Conservation (phyloP, 148 eudicot genomes). For the Spergularia bocconei region DNA sequence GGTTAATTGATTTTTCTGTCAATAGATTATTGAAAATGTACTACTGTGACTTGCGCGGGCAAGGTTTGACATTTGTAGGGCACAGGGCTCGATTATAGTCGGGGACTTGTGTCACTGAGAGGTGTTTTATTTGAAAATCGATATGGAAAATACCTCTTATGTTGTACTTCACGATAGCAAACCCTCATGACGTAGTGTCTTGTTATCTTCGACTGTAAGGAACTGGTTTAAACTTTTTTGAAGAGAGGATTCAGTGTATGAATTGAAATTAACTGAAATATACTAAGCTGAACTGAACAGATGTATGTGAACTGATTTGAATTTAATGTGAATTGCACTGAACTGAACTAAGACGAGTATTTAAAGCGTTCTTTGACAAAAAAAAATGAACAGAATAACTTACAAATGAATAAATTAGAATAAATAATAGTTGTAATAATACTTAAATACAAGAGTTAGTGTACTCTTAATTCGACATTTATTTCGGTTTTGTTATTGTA, state of each 20-base stretch:
- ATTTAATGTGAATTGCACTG: neutral
- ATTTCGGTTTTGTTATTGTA: conserved; percentile 17
- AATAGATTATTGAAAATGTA: neutral
- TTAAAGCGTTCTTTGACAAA: neutral
- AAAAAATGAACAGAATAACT: too few relatives aligned
- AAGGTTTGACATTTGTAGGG: neutral
- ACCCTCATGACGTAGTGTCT: neutral
- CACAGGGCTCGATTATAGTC: neutral
- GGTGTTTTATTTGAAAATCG: neutral
- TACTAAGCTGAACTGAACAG: neutral
- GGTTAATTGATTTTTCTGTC: conserved; percentile 3
- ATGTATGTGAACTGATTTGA: neutral
- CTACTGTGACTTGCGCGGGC: neutral
- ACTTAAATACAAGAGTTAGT: neutral
- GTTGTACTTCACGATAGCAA: neutral
- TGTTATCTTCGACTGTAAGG: neutral
- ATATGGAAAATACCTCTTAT: neutral
- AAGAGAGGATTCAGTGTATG: neutral
- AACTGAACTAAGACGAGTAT: neutral
- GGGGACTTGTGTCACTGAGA: neutral
- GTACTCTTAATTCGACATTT: neutral
- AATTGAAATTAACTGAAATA: neutral
- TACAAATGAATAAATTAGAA: neutral
- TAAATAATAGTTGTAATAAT: too few relatives aligned
- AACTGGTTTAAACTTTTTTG: neutral